phyloP scores from a whole-genome alignment of 2,329 filamentous ascomycete species.

The Apiospora pterosperma region DNA sequence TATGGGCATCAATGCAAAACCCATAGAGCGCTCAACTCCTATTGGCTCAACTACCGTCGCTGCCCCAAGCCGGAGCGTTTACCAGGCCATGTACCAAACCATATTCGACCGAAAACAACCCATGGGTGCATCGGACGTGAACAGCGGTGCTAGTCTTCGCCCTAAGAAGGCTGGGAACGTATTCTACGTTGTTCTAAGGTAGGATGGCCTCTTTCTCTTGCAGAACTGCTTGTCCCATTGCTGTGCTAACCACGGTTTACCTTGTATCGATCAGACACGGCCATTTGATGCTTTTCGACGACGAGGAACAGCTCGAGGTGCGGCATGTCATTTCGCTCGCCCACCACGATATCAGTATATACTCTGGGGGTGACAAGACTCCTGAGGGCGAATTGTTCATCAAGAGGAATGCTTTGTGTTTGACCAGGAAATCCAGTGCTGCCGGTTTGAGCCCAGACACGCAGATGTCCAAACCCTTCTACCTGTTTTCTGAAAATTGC shows the following conservation, averaged over 20 bases:
- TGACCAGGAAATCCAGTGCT: conserved; percentile 61
- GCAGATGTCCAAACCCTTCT: conserved; percentile 76
- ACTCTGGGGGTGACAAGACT: conserved; percentile 72
- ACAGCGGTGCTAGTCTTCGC: conserved; percentile 45
- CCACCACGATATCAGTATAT: conserved; percentile 81
- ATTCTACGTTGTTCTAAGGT: conserved; percentile 90
- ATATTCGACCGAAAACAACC: conserved; percentile 79
- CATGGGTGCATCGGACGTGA: conserved; percentile 44
- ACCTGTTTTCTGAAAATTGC: conserved; percentile 89
- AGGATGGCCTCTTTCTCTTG: conserved; percentile 22
- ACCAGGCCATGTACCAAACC: conserved; percentile 96
- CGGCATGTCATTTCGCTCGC: conserved; percentile 92
- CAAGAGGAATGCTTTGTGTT: conserved; percentile 84
- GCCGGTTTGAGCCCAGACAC: conserved; percentile 53
- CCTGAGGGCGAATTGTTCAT: conserved; percentile 94
- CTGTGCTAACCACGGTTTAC: not conserved
- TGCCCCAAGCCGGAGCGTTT: conserved; percentile 85
- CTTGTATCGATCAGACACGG: conserved; percentile 63
- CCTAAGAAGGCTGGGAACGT: conserved; percentile 75
- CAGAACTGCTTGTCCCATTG: not conserved
- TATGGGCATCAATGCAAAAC: conserved; percentile 88
- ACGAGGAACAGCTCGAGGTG: conserved; percentile 91
- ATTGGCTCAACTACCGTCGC: conserved; percentile 71
- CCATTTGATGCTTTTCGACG: conserved; percentile 96
- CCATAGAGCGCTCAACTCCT: conserved; percentile 80